These are phyloP conservation scores for Vigna unguiculata DNA, from an alignment of 306 rosid species.

Conservation along the genomic window DNA sequence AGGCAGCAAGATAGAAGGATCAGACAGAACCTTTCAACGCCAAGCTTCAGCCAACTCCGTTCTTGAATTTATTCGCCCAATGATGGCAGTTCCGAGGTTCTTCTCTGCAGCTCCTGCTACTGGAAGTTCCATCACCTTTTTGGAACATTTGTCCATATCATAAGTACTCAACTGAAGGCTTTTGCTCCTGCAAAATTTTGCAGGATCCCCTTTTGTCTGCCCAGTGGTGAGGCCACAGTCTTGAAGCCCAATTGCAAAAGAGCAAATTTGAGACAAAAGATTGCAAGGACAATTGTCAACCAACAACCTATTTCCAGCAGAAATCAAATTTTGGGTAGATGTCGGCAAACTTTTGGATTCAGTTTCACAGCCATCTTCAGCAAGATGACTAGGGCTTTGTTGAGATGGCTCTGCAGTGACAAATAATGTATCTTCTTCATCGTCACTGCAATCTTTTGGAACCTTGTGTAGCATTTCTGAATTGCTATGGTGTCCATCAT, in stretches of 20 bases:
- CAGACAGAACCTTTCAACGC: conserved; percentile 73
- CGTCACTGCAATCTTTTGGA: conserved; percentile 50
- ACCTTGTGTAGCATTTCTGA: conserved; percentile 52
- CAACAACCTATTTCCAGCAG: conserved; percentile 61
- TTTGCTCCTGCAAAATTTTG: conserved; percentile 53
- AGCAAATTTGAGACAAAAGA: conserved; percentile 68
- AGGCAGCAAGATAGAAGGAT: conserved; percentile 16
- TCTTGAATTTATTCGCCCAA: conserved; percentile 76
- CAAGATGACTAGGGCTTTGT: conserved; percentile 52
- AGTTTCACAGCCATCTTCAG: conserved; percentile 46
- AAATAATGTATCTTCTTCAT: conserved; percentile 56
- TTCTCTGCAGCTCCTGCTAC: conserved; percentile 57
- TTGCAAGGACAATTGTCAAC: conserved; percentile 71
- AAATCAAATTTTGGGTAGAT: conserved; percentile 54
- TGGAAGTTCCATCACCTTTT: conserved; percentile 54
- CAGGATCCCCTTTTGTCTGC: conserved; percentile 48
- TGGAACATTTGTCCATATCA: conserved; percentile 52
- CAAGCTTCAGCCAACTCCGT: conserved; percentile 85
- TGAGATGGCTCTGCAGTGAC: conserved; percentile 57
- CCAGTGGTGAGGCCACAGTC: conserved; percentile 43
- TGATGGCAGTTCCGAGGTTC: conserved; percentile 62
- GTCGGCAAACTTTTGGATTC: conserved; percentile 57
- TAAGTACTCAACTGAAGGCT: conserved; percentile 56
- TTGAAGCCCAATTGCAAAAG: conserved; percentile 59
- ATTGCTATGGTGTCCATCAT: conserved; percentile 71